Evolutionary conservation across 1,139 yeast species (phyloP).

Genomic region (Lodderomyces oxycetoniae): DNA sequence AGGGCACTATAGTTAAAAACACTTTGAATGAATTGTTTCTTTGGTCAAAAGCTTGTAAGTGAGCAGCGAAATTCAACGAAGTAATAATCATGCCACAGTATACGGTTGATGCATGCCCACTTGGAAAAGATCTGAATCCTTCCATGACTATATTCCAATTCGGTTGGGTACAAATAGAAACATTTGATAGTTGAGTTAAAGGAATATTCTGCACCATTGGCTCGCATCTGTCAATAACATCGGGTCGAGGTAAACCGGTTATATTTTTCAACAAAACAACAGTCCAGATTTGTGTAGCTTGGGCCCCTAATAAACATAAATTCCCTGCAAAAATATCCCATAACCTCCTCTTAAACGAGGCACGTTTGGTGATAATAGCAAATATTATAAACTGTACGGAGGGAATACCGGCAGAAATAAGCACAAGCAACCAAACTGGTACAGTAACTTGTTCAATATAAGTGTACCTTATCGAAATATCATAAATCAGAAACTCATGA

Average conservation of each 20-base stretch:
- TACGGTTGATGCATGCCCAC: constrained; percentile 48
- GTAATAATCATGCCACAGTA: constrained; percentile 41
- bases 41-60: constrained; percentile 33
- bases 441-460: constrained; percentile 35
- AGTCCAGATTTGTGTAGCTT: constrained; percentile 35
- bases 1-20: constrained; percentile 31
- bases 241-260: constrained; percentile 47
- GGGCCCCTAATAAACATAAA: constrained; percentile 36
- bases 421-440: constrained; percentile 27
- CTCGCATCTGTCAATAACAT: constrained; percentile 38
- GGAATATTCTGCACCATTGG: constrained; percentile 21
- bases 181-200: constrained; percentile 23
- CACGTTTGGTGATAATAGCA: constrained; percentile 17
- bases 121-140: constrained; percentile 50
- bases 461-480: constrained; percentile 27
- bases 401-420: constrained; percentile 31
- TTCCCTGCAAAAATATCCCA: constrained; percentile 43
- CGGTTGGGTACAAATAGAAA: constrained; percentile 31
- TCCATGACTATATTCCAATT: constrained; percentile 31
- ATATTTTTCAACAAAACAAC: constrained; percentile 43
- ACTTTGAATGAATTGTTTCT: constrained; percentile 35
- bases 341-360: constrained; percentile 22
- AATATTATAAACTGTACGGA: constrained; percentile 23
- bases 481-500: constrained; percentile 38
- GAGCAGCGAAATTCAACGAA: constrained; percentile 34